Percentiles rank a stretch among this genome's conserved stretches.
Conservation (phyloP, 495 filamentous ascomycete species). For the Neurospora cerealis region DNA sequence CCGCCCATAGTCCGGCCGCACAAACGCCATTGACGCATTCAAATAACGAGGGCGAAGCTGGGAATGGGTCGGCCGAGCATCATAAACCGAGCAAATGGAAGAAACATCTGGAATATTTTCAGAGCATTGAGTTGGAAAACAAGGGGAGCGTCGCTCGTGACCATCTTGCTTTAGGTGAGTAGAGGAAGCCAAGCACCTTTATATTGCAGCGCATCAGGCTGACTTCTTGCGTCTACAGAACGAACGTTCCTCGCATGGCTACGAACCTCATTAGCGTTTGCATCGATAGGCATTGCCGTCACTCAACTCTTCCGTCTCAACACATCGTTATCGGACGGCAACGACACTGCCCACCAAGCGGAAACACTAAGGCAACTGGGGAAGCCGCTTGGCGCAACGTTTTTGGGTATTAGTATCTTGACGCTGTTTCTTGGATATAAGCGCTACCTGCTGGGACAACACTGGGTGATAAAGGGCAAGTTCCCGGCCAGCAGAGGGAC, state of each 20-base stretch:
- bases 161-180: slow-evolving; percentile 83
- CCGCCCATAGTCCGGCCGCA: not conserved
- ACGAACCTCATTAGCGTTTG: slow-evolving; percentile 89
- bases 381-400: slow-evolving; percentile 88
- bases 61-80: not conserved
- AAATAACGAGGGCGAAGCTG: slow-evolving; percentile 4
- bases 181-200: not conserved
- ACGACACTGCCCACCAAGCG: slow-evolving; percentile 9
- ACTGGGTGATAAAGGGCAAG: slow-evolving; percentile 88
- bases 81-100: slow-evolving; percentile 24
- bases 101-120: slow-evolving; percentile 54
- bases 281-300: slow-evolving; percentile 90
- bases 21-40: not conserved
- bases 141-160: slow-evolving; percentile 93
- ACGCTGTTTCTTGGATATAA: slow-evolving; percentile 73
- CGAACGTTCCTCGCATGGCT: slow-evolving; percentile 97
- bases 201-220: slow-evolving; percentile 2
- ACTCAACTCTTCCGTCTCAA: slow-evolving; percentile 95
- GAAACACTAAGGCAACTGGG: slow-evolving; percentile 63
- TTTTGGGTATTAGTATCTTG: slow-evolving; percentile 77
- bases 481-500: slow-evolving; percentile 89
- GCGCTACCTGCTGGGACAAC: slow-evolving; percentile 52
- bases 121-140: slow-evolving; percentile 85
- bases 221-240: slow-evolving; percentile 43
- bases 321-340: slow-evolving; percentile 42